Evolutionary conservation across 805 yeast species (phyloP).

Genomic region (Myxozyma geophila): DNA sequence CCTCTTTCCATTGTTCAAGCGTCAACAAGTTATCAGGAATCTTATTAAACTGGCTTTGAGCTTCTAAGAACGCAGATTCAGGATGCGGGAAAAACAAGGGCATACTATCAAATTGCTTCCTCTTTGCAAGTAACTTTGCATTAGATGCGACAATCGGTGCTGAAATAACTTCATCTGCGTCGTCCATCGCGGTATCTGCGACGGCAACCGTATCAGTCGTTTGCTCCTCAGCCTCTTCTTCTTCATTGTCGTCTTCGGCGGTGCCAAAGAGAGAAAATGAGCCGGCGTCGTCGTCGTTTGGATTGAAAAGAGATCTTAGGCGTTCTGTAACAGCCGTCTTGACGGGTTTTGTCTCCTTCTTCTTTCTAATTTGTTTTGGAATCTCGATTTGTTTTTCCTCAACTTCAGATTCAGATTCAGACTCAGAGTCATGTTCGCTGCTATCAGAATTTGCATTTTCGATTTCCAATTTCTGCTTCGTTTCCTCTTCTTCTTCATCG

Average conservation of each 20-base stretch:
- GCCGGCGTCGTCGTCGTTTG: no score
- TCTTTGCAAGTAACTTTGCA: background rate
- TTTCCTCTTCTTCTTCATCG: slow-evolving; percentile 43
- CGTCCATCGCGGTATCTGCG: background rate
- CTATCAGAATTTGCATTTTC: background rate
- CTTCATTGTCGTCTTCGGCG: slow-evolving; percentile 44
- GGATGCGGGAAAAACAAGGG: slow-evolving; percentile 81
- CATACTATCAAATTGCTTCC: slow-evolving; percentile 34
- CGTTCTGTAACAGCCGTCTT: no score
- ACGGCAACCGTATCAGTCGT: background rate
- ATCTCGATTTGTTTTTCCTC: background rate
- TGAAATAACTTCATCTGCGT: background rate
- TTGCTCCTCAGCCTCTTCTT: background rate
- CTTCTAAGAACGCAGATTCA: slow-evolving; percentile 82
- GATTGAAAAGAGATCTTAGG: no score
- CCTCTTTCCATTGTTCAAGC: slow-evolving; percentile 62
- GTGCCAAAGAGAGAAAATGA: background rate
- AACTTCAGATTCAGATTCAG: background rate
- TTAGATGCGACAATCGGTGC: background rate
- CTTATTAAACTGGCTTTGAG: slow-evolving; percentile 79
- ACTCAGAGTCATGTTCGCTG: background rate
- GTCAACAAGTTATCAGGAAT: slow-evolving; percentile 47
- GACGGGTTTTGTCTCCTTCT: no score
- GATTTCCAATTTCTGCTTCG: background rate
- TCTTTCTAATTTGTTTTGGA: no score